A percentile compares a stretch with the other conserved stretches of the same genome.
Conservation (phyloP, 768 basidiomycete species). For the Lentinula lateritia region DNA sequence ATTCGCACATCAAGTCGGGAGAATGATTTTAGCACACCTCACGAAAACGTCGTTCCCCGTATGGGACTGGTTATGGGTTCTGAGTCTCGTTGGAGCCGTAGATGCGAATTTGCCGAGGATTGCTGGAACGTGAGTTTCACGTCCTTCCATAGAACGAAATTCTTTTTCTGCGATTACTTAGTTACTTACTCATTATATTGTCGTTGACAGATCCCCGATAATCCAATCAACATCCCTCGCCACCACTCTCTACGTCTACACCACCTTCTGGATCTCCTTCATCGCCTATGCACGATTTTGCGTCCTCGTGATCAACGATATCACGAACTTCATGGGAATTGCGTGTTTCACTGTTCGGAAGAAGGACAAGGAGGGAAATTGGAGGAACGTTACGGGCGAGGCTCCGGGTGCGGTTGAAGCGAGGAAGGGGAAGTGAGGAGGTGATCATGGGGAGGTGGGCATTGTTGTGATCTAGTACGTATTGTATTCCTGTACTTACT, state of each 20-base stretch:
- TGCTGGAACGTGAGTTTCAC: conserved; percentile 52
- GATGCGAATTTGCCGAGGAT: conserved; percentile 79
- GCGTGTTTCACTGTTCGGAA: conserved; percentile 92
- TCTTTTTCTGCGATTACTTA: neutral
- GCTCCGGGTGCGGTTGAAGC: neutral
- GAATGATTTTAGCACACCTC: conserved; percentile 91
- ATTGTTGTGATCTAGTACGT: too few relatives aligned
- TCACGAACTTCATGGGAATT: conserved; percentile 89
- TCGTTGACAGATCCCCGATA: conserved; percentile 46
- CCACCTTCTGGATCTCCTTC: conserved; percentile 64
- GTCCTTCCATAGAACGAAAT: neutral
- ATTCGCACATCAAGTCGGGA: conserved; percentile 85
- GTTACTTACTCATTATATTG: neutral
- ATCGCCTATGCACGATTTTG: conserved; percentile 74
- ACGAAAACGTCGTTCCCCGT: conserved; percentile 79
- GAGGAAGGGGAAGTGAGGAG: neutral
- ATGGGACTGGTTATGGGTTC: conserved; percentile 86
- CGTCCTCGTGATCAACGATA: conserved; percentile 76
- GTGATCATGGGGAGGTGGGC: too few relatives aligned
- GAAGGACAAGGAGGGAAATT: conserved; percentile 66
- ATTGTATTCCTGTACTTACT: too few relatives aligned
- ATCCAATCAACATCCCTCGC: conserved; percentile 64
- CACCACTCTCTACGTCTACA: conserved; percentile 66
- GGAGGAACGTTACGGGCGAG: conserved; percentile 34
- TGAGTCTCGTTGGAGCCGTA: conserved; percentile 68